phyloP scores from a whole-genome alignment of 176 grass and related monocot genomes.

The Dendrocalamus sinicus region DNA sequence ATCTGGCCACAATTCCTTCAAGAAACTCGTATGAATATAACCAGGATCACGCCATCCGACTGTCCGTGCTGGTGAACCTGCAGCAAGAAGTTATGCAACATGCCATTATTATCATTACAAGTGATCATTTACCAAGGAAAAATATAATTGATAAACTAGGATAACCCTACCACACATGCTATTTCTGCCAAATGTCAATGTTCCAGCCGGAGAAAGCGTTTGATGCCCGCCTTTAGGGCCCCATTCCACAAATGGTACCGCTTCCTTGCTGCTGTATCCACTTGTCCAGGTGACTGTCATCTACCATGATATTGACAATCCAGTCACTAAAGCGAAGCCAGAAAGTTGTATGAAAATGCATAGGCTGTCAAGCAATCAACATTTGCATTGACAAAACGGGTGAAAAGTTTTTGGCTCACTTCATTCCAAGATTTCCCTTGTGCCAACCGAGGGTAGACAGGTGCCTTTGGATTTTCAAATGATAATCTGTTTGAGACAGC shows the following conservation, averaged over 20 bases:
- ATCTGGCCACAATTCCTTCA: slow-evolving; percentile 94
- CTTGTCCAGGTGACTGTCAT: slow-evolving; percentile 94
- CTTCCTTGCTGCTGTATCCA: slow-evolving; percentile 68
- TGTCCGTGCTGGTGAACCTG: slow-evolving; percentile 73
- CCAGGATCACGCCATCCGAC: slow-evolving; percentile 92
- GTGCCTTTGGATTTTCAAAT: slow-evolving; percentile 66
- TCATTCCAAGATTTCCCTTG: slow-evolving; percentile 77
- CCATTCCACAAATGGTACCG: slow-evolving; percentile 85
- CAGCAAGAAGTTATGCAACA: neutral
- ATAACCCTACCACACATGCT: slow-evolving; percentile 59
- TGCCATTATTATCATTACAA: neutral
- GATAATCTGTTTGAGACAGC: slow-evolving; percentile 53
- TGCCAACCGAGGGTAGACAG: slow-evolving; percentile 65
- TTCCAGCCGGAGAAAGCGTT: slow-evolving; percentile 68
- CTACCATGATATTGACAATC: slow-evolving; percentile 26
- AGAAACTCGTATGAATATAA: slow-evolving; percentile 82
- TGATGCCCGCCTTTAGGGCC: slow-evolving; percentile 42
- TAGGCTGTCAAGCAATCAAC: too few species aligned
- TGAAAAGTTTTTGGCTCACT: slow-evolving; percentile 42
- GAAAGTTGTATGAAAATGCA: too few species aligned
- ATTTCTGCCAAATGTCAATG: slow-evolving; percentile 66
- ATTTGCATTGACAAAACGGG: too few species aligned
- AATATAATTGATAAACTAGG: neutral
- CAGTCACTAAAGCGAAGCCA: neutral
- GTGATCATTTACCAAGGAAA: neutral